A percentile compares a stretch with the other conserved stretches of the same genome.
phyloP scores from a whole-genome alignment of 2,329 filamentous ascomycete genomes.

The Hypoxylon sp. region DNA sequence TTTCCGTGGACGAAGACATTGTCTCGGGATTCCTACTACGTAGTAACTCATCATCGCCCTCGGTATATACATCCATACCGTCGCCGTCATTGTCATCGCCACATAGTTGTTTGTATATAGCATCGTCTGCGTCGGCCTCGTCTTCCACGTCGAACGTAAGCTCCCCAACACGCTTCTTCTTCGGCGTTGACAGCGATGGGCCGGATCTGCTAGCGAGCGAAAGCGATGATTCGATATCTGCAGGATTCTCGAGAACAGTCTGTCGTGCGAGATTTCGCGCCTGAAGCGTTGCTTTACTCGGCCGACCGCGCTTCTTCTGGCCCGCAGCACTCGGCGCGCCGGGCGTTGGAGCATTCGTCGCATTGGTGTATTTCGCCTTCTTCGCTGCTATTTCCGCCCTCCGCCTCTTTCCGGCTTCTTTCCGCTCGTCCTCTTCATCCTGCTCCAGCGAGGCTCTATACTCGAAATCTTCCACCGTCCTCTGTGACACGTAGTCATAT shows the following conservation, averaged over 20 bases:
- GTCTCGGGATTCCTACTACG: conserved; percentile 16
- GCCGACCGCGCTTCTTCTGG: conserved; percentile 45
- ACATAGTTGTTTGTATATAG: conserved; percentile 48
- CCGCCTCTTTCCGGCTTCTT: conserved; percentile 43
- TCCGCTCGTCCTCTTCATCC: conserved; percentile 53
- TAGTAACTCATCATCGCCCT: conserved; percentile 14
- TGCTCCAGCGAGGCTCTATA: conserved; percentile 57
- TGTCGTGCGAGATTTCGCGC: conserved; percentile 43
- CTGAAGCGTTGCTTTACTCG: conserved; percentile 47
- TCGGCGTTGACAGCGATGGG: conserved; percentile 56
- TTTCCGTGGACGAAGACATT: conserved; percentile 23
- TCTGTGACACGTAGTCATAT: conserved; percentile 69
- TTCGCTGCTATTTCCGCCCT: conserved; percentile 40
- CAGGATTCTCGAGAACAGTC: conserved; percentile 34
- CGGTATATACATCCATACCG: conserved; percentile 26
- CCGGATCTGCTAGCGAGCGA: conserved; percentile 48
- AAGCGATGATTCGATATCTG: conserved; percentile 47
- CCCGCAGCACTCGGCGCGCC: conserved; percentile 3
- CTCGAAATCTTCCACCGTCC: conserved; percentile 68
- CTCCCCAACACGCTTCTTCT: conserved; percentile 48
- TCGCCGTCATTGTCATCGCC: conserved; percentile 26
- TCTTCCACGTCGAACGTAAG: conserved; percentile 38
- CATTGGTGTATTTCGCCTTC: conserved; percentile 5
- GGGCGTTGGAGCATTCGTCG: conserved; percentile 16
- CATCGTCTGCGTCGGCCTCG: conserved; percentile 45